phyloP scores from a whole-genome alignment of 1,139 yeast species.

The Magnusiomyces clavatus region DNA sequence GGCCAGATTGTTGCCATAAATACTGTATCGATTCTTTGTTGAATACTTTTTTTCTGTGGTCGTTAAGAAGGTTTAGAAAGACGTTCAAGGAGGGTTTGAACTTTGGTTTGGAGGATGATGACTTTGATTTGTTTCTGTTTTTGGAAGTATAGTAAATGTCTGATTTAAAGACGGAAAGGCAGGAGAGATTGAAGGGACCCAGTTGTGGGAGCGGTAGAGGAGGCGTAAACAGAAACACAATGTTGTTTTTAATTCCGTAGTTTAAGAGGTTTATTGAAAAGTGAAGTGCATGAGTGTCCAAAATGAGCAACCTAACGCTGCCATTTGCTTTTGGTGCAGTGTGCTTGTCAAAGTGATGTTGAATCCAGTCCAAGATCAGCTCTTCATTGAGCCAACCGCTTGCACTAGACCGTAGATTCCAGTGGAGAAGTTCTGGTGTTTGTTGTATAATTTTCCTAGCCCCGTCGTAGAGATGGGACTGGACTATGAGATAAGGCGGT shows the following conservation, averaged over 20 bases:
- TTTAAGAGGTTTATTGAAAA: slow-evolving; percentile 11
- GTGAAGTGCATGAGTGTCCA: slow-evolving; percentile 15
- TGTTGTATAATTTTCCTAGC: background rate
- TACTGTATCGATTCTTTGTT: slow-evolving; percentile 2
- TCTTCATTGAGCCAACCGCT: slow-evolving; percentile 13
- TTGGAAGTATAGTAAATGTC: slow-evolving; percentile 4
- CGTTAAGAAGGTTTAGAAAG: background rate
- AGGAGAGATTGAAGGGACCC: slow-evolving; percentile 9
- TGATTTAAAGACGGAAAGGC: slow-evolving; percentile 8
- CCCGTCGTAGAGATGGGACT: too few species aligned
- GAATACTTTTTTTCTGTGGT: background rate
- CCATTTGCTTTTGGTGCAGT: slow-evolving; percentile 11
- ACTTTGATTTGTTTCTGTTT: background rate
- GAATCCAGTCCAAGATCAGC: slow-evolving; percentile 12
- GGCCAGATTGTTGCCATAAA: slow-evolving; percentile 11
- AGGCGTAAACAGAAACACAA: slow-evolving; percentile 12
- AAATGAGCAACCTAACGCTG: slow-evolving; percentile 9
- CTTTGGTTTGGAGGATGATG: background rate
- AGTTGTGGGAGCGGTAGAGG: slow-evolving; percentile 8
- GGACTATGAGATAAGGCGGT: background rate
- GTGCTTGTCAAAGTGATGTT: slow-evolving; percentile 11
- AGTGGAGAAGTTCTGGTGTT: background rate
- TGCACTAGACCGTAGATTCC: background rate
- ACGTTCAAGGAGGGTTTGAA: background rate
- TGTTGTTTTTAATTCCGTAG: slow-evolving; percentile 12